Conservation (phyloP, 2,329 filamentous ascomycete genomes). For the Aureobasidium sp. region DNA sequence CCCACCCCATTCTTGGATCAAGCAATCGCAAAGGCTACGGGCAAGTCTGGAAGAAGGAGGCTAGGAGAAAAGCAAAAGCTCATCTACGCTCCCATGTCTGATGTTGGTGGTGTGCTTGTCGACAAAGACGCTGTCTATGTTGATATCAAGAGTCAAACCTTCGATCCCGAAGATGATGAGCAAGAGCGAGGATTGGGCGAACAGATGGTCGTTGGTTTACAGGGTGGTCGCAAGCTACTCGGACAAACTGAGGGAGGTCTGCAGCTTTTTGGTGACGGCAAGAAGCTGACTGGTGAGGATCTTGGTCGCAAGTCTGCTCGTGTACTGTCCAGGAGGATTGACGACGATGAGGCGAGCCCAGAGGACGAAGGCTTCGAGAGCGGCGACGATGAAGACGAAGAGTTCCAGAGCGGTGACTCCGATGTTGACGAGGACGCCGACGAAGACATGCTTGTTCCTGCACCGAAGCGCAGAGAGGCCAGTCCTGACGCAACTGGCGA, state of each 20-base stretch:
- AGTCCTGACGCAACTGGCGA: constrained; percentile 52
- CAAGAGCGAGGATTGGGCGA: constrained; percentile 85
- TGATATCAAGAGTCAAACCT: constrained; percentile 63
- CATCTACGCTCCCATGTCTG: constrained; percentile 94
- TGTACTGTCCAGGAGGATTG: constrained; percentile 41
- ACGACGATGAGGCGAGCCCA: constrained; percentile 46
- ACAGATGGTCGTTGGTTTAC: constrained; percentile 84
- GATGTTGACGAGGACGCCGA: constrained; percentile 34
- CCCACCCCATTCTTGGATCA: constrained; percentile 89
- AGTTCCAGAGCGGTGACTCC: constrained; percentile 44
- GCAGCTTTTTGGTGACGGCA: constrained; percentile 74
- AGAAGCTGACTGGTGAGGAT: constrained; percentile 53
- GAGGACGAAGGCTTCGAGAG: constrained; percentile 44
- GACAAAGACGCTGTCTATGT: constrained; percentile 97
- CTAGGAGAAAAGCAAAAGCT: constrained; percentile 96
- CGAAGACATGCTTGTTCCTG: constrained; percentile 28
- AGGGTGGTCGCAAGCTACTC: constrained; percentile 72
- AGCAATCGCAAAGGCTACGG: constrained; percentile 73
- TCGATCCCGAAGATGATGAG: constrained; percentile 57
- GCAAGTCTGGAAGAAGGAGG: constrained; percentile 71
- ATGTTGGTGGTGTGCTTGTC: constrained; percentile 90
- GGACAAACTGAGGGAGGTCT: constrained; percentile 78
- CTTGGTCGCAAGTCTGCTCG: constrained; percentile 49
- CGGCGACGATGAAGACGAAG: constrained; percentile 51
- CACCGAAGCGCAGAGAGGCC: constrained; percentile 43